Base-by-base conservation (phyloP, 2,329 filamentous ascomycete genomes). In the Exserohilum rostratum region DNA sequence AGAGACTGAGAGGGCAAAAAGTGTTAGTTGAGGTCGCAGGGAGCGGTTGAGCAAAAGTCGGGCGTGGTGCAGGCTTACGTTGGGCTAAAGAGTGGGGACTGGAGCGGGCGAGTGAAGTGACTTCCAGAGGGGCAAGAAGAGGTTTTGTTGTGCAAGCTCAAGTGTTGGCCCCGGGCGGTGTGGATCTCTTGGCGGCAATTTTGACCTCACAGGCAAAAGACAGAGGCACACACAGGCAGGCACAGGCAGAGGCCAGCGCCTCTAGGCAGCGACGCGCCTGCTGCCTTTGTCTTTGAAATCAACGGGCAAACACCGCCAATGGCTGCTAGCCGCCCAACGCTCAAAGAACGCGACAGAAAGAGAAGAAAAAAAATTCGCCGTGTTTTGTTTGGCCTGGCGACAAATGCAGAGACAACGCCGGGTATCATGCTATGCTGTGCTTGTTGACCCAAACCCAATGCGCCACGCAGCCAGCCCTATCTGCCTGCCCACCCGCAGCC, bases 401-500 rank as follows among this genome's bases (percentile, higher is more conserved):
- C 30, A 37, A 47, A 58, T 25, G 22, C 56, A 56, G 60, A 45
- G 55, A 29, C 58, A 65, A 71, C 67, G 63, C 66, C 61, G 66
- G 68, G 65, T 73, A 74, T 73, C 68, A 72, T 72, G 70, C 68
- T 60, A 72, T 71, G 69, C 65, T 58, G 73, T 70, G 69, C 65
- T 59, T 61, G 59, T 57, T 64, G 58, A 55, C 47, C 65, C 64
- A 67, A 66, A 64, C 70, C 65, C 66, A 70, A 62, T 63, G 65
- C 69, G 71, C 71, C 68, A 74, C 70, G 67, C 68, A 67, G 61
- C 66, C 64, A 64, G 56, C 58, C 46, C 56, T 56, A 15, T 29
- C 10, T 61, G 60, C 60, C 57, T 49, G 46, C 58, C 53, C 42
- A 34, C 35, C 33, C 15, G 30, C 45, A 13, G 18, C 35, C 31